A percentile compares a stretch with the other conserved stretches of the same genome.
Evolutionary conservation across 768 basidiomycete genomes (phyloP).

Genomic region (Rhodosporidiobolus sp.): DNA sequence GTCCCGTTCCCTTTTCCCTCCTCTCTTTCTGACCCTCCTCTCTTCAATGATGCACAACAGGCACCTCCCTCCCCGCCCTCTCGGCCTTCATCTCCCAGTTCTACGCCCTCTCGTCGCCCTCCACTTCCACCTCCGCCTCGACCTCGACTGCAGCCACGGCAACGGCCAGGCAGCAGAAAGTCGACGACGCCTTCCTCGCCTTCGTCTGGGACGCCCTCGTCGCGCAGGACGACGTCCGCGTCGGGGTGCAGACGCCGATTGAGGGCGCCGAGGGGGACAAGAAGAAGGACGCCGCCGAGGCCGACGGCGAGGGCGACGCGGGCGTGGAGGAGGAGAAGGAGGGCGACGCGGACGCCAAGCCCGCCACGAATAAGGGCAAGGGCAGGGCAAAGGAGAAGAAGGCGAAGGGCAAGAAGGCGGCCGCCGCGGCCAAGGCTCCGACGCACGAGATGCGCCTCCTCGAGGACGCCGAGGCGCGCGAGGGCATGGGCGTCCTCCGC

Average conservation of each 20-base stretch:
- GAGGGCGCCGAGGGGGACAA: neutral
- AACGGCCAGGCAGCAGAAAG: slow-evolving; percentile 54
- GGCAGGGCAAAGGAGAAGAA: slow-evolving; percentile 1
- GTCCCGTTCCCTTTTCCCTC: slow-evolving; percentile 32
- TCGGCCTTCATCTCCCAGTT: slow-evolving; percentile 57
- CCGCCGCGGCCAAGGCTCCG: slow-evolving; percentile 1
- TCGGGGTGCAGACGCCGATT: slow-evolving; percentile 60
- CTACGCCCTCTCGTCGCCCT: slow-evolving; percentile 52
- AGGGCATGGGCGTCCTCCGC: slow-evolving; percentile 1
- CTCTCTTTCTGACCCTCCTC: slow-evolving; percentile 4
- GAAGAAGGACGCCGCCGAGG: neutral
- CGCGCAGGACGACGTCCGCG: slow-evolving; percentile 67
- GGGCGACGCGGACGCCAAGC: too few relatives aligned
- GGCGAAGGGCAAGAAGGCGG: neutral
- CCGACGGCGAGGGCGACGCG: neutral
- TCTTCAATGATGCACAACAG: slow-evolving; percentile 51
- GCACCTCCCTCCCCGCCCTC: slow-evolving; percentile 65
- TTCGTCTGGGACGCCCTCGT: slow-evolving; percentile 80
- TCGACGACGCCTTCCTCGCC: slow-evolving; percentile 71
- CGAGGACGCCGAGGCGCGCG: slow-evolving; percentile 8
- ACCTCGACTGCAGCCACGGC: slow-evolving; percentile 44
- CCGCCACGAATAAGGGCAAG: neutral
- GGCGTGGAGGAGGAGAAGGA: neutral
- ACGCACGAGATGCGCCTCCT: slow-evolving; percentile 29
- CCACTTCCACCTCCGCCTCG: neutral